These are phyloP conservation scores for Eucalyptus urophylla DNA, from an alignment of 345 rosid genomes.

Conservation along the genomic window DNA sequence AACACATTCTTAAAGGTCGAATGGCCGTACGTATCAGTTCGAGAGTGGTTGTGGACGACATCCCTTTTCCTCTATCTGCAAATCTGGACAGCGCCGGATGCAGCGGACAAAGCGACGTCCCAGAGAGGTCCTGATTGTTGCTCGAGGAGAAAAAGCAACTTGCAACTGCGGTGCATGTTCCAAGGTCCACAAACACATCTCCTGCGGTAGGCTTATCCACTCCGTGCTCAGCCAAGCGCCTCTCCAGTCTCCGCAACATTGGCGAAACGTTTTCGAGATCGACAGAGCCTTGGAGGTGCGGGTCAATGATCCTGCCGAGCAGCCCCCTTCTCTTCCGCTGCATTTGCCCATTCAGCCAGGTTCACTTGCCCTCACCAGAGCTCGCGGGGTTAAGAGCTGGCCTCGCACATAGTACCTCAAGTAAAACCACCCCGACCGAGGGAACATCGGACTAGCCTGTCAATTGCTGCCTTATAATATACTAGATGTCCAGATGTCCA, in stretches of 20 bases:
- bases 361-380: constrained; percentile 1
- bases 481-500: background rate
- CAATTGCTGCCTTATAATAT: background rate
- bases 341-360: constrained; percentile 12
- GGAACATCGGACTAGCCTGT: background rate
- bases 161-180: background rate
- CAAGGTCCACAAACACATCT: background rate
- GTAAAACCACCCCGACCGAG: constrained; percentile 19
- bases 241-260: background rate
- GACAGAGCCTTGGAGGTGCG: constrained; percentile 4
- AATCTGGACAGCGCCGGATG: background rate
- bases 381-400: constrained; percentile 1
- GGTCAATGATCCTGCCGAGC: constrained; percentile 7
- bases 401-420: constrained; percentile 13
- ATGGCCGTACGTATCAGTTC: background rate
- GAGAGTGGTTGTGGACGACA: background rate
- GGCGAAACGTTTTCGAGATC: constrained; percentile 1
- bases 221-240: background rate
- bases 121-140: background rate
- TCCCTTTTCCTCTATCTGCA: background rate
- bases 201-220: background rate
- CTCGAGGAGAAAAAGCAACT: background rate
- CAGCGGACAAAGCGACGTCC: background rate
- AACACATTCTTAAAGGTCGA: background rate
- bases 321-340: constrained; percentile 1